phyloP scores from a whole-genome alignment of 169 alveolate species.

The Cryptosporidium viatorum region DNA sequence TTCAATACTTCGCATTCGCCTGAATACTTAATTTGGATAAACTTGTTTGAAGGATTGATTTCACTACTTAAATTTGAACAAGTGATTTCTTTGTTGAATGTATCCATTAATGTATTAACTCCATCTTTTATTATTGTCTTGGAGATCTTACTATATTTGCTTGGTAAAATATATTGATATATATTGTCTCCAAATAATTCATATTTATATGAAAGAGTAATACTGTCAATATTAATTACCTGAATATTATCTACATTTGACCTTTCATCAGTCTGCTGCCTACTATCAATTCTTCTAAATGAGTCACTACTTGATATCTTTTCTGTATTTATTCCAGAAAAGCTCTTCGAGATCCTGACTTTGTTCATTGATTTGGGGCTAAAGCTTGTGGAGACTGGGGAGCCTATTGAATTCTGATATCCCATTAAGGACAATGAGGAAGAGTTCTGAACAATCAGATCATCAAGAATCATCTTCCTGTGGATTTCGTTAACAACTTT shows the following conservation, averaged over 20 bases:
- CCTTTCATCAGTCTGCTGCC: not conserved
- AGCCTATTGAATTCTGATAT: constrained; percentile 19
- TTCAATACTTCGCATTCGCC: constrained; percentile 62
- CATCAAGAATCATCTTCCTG: constrained; percentile 27
- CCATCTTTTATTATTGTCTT: not conserved
- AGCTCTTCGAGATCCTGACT: not conserved
- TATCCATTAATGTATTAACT: not conserved
- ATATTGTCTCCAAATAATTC: not conserved
- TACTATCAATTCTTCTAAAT: constrained; percentile 4
- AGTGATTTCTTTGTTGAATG: not conserved
- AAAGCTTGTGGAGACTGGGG: constrained; percentile 18
- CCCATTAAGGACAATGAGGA: constrained; percentile 4
- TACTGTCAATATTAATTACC: not conserved
- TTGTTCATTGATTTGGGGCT: constrained; percentile 57
- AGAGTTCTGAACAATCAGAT: constrained; percentile 34
- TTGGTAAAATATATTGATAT: constrained; percentile 49
- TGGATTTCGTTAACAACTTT: constrained; percentile 25
- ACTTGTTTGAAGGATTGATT: constrained; percentile 13
- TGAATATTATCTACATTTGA: constrained; percentile 2
- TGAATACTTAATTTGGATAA: constrained; percentile 43
- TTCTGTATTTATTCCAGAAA: not conserved
- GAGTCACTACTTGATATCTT: not conserved
- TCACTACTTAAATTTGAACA: not conserved
- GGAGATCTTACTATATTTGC: constrained; percentile 6
- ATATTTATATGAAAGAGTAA: constrained; percentile 10